Evolutionary conservation across 495 filamentous ascomycete genomes (phyloP).

Genomic region (Darksidea phi): DNA sequence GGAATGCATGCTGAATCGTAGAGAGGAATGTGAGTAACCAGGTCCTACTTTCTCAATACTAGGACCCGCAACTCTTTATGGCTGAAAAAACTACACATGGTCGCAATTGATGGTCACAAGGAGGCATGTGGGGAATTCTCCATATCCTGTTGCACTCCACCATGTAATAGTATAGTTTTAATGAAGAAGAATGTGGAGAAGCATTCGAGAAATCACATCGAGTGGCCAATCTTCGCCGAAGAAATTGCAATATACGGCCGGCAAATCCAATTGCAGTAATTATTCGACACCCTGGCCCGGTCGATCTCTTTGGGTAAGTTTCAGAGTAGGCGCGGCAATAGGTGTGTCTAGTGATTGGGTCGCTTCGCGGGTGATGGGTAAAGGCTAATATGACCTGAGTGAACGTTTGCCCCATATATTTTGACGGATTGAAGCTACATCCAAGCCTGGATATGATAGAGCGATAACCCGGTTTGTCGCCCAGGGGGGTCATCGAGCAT

Average conservation of each 20-base stretch:
- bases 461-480: not conserved
- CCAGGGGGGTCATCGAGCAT: not conserved
- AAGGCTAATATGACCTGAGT: constrained; percentile 22
- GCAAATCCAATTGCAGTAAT: constrained; percentile 27
- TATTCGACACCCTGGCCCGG: constrained; percentile 5
- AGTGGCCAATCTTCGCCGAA: constrained; percentile 24
- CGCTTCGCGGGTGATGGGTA: constrained; percentile 6
- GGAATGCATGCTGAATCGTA: constrained; percentile 25
- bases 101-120: constrained; percentile 5
- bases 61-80: constrained; percentile 22
- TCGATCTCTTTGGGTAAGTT: constrained; percentile 23
- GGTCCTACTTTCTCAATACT: not conserved
- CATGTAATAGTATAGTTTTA: constrained; percentile 25
- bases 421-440: constrained; percentile 18
- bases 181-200: constrained; percentile 15
- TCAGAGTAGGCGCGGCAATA: constrained; percentile 31
- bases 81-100: not conserved
- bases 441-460: constrained; percentile 3
- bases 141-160: constrained; percentile 7
- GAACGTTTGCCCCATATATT: constrained; percentile 16
- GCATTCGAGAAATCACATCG: not conserved
- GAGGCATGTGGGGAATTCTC: constrained; percentile 5
- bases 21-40: not conserved
- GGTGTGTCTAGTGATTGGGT: constrained; percentile 14
- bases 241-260: constrained; percentile 33